Conservation (phyloP, 305 asterid species). For the Rubia occidens region DNA sequence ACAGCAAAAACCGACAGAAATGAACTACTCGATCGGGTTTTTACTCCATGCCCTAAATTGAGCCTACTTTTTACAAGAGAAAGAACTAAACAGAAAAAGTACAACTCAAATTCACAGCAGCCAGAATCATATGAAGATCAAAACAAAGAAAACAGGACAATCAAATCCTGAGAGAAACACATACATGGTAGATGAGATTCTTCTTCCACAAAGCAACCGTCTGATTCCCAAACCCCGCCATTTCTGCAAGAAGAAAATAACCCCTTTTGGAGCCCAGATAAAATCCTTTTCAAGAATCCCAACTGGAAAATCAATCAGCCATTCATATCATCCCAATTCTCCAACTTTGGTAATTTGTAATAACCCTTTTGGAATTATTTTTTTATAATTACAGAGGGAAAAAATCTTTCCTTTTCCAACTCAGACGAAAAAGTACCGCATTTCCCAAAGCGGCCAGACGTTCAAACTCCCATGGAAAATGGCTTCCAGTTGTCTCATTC, state of each 20-base stretch:
- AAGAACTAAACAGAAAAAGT: background rate
- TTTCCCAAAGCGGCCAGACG: background rate
- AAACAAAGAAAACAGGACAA: background rate
- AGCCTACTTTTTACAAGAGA: background rate
- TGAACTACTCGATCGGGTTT: background rate
- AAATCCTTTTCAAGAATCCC: background rate
- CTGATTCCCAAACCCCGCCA: slow-evolving; percentile 25
- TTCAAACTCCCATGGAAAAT: background rate
- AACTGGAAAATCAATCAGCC: background rate
- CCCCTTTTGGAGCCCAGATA: background rate
- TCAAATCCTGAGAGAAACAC: background rate
- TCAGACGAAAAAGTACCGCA: background rate
- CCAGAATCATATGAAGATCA: background rate
- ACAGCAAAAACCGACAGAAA: background rate
- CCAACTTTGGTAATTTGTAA: background rate
- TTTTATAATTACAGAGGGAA: background rate
- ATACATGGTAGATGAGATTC: slow-evolving; percentile 22
- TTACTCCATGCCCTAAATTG: background rate
- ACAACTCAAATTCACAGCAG: background rate
- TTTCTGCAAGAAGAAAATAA: slow-evolving; percentile 10
- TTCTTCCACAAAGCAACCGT: slow-evolving; percentile 22
- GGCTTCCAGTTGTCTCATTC: background rate
- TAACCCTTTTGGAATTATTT: background rate
- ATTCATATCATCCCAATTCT: background rate
- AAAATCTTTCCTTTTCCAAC: background rate